These are phyloP conservation scores for Martiniozyma asiatica DNA, from an alignment of 1,139 yeast genomes.

Conservation along the genomic window DNA sequence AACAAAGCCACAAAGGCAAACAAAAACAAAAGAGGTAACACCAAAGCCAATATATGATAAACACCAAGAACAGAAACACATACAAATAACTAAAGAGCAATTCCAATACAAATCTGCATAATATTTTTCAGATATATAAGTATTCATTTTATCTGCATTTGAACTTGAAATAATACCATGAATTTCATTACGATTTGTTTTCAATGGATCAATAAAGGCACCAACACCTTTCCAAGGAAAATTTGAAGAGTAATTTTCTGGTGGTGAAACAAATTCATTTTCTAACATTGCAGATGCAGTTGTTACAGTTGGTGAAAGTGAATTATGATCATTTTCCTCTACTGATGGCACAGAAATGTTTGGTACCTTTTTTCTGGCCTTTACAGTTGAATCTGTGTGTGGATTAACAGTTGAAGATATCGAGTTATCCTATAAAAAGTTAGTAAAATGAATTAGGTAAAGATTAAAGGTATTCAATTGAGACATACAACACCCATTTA, in stretches of 20 bases:
- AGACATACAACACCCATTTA: too few species aligned
- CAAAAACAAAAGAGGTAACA: conserved; percentile 40
- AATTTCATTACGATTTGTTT: conserved; percentile 10
- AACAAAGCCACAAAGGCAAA: conserved; percentile 48
- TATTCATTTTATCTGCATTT: conserved; percentile 26
- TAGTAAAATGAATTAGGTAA: too few species aligned
- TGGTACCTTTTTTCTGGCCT: too few species aligned
- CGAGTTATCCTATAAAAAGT: too few species aligned
- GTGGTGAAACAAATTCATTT: conserved; percentile 8
- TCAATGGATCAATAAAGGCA: conserved; percentile 22
- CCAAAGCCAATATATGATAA: conserved; percentile 48
- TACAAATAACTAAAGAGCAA: conserved; percentile 49
- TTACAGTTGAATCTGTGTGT: too few species aligned
- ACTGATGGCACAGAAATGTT: too few species aligned
- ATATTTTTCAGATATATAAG: conserved; percentile 57
- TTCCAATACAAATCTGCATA: conserved; percentile 68
- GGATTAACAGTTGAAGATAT: too few species aligned
- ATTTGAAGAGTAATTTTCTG: conserved; percentile 7
- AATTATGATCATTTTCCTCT: too few species aligned
- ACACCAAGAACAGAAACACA: conserved; percentile 62
- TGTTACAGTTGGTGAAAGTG: not conserved
- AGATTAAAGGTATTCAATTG: too few species aligned
- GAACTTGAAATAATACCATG: conserved; percentile 9
- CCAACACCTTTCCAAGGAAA: conserved; percentile 34
- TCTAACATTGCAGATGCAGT: conserved; percentile 2